Evolutionary conservation across 2,329 filamentous ascomycete species (phyloP), one percentile per base, ranked within the genome.

Genomic region (Coniochaeta hoffmannii): DNA sequence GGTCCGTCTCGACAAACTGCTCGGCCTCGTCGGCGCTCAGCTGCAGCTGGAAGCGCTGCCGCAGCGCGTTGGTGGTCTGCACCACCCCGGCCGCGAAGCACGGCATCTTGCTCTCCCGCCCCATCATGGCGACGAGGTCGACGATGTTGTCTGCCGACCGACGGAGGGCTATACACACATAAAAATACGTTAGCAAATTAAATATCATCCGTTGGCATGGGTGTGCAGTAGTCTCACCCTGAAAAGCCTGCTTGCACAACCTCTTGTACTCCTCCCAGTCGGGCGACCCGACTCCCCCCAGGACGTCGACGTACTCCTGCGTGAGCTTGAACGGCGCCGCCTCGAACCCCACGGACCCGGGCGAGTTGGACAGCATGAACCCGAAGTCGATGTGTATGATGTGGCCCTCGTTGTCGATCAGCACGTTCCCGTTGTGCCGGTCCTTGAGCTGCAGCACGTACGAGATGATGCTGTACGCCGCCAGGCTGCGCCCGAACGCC

Each of bases 371-470:
- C 32, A 94, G 76, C 88, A 94, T 93, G 68, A 94, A 94, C 55
- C 89, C 89, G 69, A 94, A 94, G 70, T 94, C 89, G 58, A 94
- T 94, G 67, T 94, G 89, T 58, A 94, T 85, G 56, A 93, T 91
- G 66, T 94, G 89, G 10, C 89, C 89, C 68, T 90, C 86, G 64
- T 88, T 90, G 69, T 93, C 89, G 64, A 94, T 88, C 57, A 94
- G 79, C 14, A 94, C 87, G 65, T 94, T 94, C 55, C 89, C 89
- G 66, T 94, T 94, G 68, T 94, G 89, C 12, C 89, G 80, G 65
- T 94, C 89, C 68, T 94, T 94, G 57, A 94, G 81, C 70, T 94
- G 89, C 54, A 94, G 76, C 52, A 94, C 76, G 66, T 94, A 94
- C 56, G 85, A 89, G 58, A 94, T 90, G 61, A 93, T 85, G 71